Evolutionary conservation across 352 stramenopile species (phyloP), one percentile per base, ranked within the genome.

Genomic region (Pythium utonaiense): DNA sequence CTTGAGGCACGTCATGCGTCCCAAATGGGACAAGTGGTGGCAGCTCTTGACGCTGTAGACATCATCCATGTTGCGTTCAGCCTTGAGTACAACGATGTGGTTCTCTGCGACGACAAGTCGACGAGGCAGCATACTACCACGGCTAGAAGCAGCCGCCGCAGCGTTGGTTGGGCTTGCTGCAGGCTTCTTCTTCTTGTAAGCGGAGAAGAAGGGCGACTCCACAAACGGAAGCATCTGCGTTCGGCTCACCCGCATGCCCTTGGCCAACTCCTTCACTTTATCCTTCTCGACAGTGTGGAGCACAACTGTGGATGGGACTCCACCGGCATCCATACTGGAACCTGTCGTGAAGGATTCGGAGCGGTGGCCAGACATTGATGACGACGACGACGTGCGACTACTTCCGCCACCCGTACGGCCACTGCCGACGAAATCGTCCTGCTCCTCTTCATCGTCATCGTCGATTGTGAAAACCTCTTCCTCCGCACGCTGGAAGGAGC

Each of bases 1-100:
- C 68, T 93, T 95, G 60, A 93, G 69, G 62, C 80, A 93, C 45
- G 86, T 95, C 83, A 95, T 95, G 57, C 86, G 79, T 24, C 68
- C 76, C 27, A 95, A 66, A 58, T 93, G 80, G 22, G 71, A 71
- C 42, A 95, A 64, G 27, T 77, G 57, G 58, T 95, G 86, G 48
- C 77, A 89, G 13, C 78, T 91, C 57, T 92, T 92, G 49, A 95
- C 80, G 10, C 74, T 50, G 60, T 87, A 91, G 33, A 92, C 55
- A 62, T 91, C 85, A 28, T 91, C 83, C 31, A 87, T 70, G 27
- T 79, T 83, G 40, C 78, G 80, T 28, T 88, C 81, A 14, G 81
- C 70, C 62, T 88, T 88, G 49, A 95, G 79, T 38, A 93, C 83
- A n/a, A 93, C 50, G 6, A 93, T 60, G 61, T 92, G 75, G 55